A percentile compares a stretch with the other conserved stretches of the same genome.
Conservation (phyloP, 345 rosid species). For the Geranium brycei region DNA sequence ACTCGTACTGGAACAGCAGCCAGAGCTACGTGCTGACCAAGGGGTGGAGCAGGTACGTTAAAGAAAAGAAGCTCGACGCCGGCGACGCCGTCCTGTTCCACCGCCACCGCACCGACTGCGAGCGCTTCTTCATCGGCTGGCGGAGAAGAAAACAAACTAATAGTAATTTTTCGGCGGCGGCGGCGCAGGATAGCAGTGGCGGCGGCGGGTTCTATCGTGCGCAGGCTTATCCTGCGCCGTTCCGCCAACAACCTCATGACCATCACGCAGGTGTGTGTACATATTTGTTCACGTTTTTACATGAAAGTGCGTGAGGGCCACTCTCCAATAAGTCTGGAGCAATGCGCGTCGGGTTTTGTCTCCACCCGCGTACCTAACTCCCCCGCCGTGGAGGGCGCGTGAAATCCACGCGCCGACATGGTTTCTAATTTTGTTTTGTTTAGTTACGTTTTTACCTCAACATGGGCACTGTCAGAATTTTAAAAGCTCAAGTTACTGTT, state of each 20-base stretch:
- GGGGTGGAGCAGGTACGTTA: conserved; percentile 53
- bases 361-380: too few relatives aligned
- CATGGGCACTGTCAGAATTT: too few relatives aligned
- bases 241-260: conserved; percentile 26
- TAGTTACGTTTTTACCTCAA: too few relatives aligned
- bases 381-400: too few relatives aligned
- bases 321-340: conserved; percentile 30
- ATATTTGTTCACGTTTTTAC: conserved; percentile 3
- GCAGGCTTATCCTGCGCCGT: conserved; percentile 22
- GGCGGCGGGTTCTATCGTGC: conserved; percentile 18
- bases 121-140: conserved; percentile 35
- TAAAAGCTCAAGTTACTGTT: too few relatives aligned
- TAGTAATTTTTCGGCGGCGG: too few relatives aligned
- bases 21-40: conserved; percentile 52
- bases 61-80: conserved; percentile 39
- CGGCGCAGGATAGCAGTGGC: background rate
- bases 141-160: conserved; percentile 22
- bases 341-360: conserved; percentile 8
- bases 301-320: conserved; percentile 17
- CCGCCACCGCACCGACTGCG: conserved; percentile 27
- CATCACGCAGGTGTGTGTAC: conserved; percentile 41
- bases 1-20: conserved; percentile 59
- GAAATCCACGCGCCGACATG: too few relatives aligned
- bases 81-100: conserved; percentile 37
- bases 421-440: too few relatives aligned